Evolutionary conservation across 169 alveolate species (phyloP).

Genomic region (Cryptosporidium ryanae): DNA sequence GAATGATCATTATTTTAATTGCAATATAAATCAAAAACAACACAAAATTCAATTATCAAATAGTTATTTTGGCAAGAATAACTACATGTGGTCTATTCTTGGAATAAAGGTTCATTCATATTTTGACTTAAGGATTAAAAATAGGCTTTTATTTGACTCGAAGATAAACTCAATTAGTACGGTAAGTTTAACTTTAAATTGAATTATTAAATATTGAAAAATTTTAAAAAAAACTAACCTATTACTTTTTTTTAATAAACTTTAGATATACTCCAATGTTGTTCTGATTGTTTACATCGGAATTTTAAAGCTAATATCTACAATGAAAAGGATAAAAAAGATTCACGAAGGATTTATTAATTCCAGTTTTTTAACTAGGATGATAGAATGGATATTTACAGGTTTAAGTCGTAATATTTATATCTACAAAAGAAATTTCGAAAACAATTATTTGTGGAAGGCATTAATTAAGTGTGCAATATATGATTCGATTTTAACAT

Average conservation of each 20-base stretch:
- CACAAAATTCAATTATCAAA: neutral
- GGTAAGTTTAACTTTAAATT: conserved; percentile 21
- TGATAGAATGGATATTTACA: conserved; percentile 63
- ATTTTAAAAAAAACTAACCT: too few species aligned
- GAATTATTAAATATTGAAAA: too few species aligned
- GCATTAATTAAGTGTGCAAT: conserved; percentile 44
- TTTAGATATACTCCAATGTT: conserved; percentile 55
- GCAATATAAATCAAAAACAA: neutral
- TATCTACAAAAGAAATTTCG: conserved; percentile 12
- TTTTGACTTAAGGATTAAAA: conserved; percentile 50
- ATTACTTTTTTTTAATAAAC: too few species aligned
- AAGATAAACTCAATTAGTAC: conserved; percentile 24
- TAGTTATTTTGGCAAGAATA: neutral
- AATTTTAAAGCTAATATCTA: conserved; percentile 11
- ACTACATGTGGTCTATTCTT: conserved; percentile 72
- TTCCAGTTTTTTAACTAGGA: conserved; percentile 30
- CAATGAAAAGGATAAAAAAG: conserved; percentile 56
- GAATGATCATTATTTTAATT: neutral
- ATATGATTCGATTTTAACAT: conserved; percentile 33
- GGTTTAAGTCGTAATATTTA: conserved; percentile 29
- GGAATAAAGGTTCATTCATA: conserved; percentile 32
- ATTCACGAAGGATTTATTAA: conserved; percentile 66
- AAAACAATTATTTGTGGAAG: conserved; percentile 18
- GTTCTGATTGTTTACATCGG: conserved; percentile 32
- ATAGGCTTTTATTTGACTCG: conserved; percentile 35